Conservation (phyloP, 306 rosid species). For the Rosa lucieae region DNA sequence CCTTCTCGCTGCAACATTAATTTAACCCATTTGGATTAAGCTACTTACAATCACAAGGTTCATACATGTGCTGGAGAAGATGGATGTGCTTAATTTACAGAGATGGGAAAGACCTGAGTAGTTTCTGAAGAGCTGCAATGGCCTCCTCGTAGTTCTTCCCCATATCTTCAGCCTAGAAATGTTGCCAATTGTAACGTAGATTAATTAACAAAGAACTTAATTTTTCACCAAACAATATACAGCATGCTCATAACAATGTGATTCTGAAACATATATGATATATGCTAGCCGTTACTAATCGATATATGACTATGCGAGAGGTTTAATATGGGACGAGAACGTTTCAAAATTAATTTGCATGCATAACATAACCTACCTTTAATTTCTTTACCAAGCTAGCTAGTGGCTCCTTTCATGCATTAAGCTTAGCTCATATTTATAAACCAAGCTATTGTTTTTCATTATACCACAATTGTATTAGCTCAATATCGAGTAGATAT, state of each 20-base stretch:
- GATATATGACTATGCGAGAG: neutral
- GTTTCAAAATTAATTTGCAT: neutral
- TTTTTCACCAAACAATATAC: neutral
- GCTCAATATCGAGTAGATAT: neutral
- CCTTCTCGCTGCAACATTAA: slow-evolving; percentile 53
- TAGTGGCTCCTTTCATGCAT: neutral
- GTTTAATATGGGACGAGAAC: neutral
- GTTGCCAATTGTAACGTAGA: neutral
- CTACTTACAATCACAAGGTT: neutral
- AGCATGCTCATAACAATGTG: neutral
- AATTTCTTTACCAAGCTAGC: neutral
- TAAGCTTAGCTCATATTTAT: neutral
- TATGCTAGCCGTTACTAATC: neutral
- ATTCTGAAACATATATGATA: neutral
- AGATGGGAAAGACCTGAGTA: slow-evolving; percentile 52
- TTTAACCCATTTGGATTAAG: neutral
- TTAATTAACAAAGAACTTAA: neutral
- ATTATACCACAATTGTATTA: neutral
- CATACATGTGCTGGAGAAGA: neutral
- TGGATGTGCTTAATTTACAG: neutral
- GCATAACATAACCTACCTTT: neutral
- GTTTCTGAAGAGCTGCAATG: slow-evolving; percentile 73
- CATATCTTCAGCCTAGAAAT: slow-evolving; percentile 70
- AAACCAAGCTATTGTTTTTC: neutral
- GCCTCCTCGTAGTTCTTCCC: slow-evolving; percentile 86